Evolutionary conservation across 1,284 basidiomycete genomes (phyloP).

Genomic region (Sporisorium exsertum): DNA sequence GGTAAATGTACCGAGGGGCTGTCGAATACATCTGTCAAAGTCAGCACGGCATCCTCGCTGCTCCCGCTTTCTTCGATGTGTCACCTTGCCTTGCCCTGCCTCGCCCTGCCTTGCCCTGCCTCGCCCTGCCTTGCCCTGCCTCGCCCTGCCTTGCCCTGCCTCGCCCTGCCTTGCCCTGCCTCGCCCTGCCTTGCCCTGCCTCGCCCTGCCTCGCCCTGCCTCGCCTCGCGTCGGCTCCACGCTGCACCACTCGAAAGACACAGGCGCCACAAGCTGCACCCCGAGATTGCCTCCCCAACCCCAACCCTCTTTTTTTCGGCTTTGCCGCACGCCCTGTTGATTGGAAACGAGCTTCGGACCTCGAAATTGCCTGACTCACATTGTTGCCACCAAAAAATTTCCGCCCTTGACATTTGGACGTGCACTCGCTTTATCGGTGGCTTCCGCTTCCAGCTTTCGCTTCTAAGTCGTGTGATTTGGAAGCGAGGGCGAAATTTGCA

Average conservation of each 20-base stretch:
- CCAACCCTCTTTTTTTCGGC: constrained; percentile 2
- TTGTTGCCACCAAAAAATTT: constrained; percentile 10
- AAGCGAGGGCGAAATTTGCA: no score
- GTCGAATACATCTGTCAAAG: no score
- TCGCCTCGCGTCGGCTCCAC: neutral
- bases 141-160: no score
- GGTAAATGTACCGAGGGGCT: no score
- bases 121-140: no score
- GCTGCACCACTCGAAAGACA: neutral
- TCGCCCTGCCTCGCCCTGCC: neutral
- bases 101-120: no score
- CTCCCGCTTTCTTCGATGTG: no score
- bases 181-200: no score
- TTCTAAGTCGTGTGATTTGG: no score
- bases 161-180: no score
- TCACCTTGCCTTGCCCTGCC: no score
- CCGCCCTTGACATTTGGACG: neutral
- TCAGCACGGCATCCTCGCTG: no score
- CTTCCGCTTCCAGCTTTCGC: neutral
- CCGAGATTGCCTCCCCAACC: neutral
- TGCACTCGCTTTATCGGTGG: neutral
- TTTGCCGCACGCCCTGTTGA: neutral
- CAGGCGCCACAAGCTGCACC: neutral
- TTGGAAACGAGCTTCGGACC: neutral
- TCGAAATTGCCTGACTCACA: constrained; percentile 13